These are phyloP conservation scores for Cystoderma amianthinum DNA, from an alignment of 768 basidiomycete genomes.

Conservation along the genomic window DNA sequence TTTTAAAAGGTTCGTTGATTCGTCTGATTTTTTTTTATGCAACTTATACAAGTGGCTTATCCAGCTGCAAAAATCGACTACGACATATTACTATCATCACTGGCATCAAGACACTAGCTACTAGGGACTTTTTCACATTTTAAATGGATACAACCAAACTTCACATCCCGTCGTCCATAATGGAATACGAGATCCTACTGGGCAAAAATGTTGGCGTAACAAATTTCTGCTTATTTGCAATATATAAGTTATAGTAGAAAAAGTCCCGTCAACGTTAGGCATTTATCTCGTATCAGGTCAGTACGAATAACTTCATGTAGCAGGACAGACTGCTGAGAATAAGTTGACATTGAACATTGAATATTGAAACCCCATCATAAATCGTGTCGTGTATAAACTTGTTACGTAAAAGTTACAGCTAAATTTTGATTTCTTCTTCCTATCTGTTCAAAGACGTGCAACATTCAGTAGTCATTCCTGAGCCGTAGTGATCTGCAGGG, in stretches of 20 bases:
- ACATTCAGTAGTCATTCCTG: not conserved
- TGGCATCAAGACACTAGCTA: conserved; percentile 21
- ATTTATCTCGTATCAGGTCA: too few species aligned
- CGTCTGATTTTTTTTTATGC: not conserved
- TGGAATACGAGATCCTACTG: not conserved
- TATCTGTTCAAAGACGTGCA: not conserved
- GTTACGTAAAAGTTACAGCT: too few species aligned
- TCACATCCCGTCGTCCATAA: not conserved
- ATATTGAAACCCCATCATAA: too few species aligned
- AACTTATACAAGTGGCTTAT: not conserved
- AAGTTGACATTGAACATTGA: too few species aligned
- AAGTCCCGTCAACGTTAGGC: too few species aligned
- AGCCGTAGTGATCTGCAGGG: conserved; percentile 17
- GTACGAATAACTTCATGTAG: too few species aligned
- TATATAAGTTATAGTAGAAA: too few species aligned
- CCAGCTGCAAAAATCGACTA: conserved; percentile 63
- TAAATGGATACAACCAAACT: not conserved
- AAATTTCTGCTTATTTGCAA: too few species aligned
- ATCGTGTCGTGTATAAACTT: too few species aligned
- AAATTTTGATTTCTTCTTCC: too few species aligned
- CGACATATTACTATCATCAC: conserved; percentile 51
- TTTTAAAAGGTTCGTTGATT: conserved; percentile 59
- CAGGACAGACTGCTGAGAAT: too few species aligned
- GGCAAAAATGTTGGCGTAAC: too few species aligned
- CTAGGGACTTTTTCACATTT: not conserved